Percentiles rank a stretch among this genome's conserved stretches.
Conservation (phyloP, 768 basidiomycete genomes). For the Collybiopsis luxurians region DNA sequence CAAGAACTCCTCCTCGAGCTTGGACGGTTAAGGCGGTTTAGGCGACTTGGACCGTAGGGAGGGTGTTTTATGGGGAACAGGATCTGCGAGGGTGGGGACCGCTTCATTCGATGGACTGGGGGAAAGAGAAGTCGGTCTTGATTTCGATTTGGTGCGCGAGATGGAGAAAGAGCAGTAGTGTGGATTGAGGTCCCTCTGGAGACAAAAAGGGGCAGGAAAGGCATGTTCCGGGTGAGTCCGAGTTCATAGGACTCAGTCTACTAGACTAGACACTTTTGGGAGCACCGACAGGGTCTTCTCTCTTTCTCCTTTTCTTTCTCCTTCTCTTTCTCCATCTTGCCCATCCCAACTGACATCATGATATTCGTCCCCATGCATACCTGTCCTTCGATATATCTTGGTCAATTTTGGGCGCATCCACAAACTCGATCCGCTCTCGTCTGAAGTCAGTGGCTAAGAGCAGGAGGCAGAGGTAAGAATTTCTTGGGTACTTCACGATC, state of each 20-base stretch:
- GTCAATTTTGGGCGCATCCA: slow-evolving; percentile 30
- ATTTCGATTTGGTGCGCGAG: not conserved
- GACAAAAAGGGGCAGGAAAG: slow-evolving; percentile 5
- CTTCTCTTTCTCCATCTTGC: slow-evolving; percentile 28
- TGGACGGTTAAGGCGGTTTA: slow-evolving; percentile 50
- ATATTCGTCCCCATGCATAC: slow-evolving; percentile 61
- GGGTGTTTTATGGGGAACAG: slow-evolving; percentile 15
- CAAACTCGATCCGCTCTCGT: slow-evolving; percentile 36
- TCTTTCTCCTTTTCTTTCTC: slow-evolving; percentile 36
- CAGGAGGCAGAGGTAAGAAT: slow-evolving; percentile 1
- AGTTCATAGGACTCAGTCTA: not conserved
- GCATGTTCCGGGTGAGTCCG: not conserved
- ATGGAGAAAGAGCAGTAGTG: slow-evolving; percentile 6
- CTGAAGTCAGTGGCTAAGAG: slow-evolving; percentile 14
- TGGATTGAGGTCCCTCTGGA: slow-evolving; percentile 12
- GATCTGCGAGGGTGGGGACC: slow-evolving; percentile 17
- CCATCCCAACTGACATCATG: slow-evolving; percentile 52
- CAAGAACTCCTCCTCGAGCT: slow-evolving; percentile 64
- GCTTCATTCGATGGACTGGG: not conserved
- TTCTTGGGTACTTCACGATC: not conserved
- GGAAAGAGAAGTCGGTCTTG: not conserved
- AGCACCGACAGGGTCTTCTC: slow-evolving; percentile 12
- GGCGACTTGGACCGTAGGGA: slow-evolving; percentile 39
- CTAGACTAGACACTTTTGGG: slow-evolving; percentile 4
- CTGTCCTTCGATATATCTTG: slow-evolving; percentile 34